A percentile compares a stretch with the other conserved stretches of the same genome.
Conservation (phyloP, 2,329 filamentous ascomycete species). For the Trichoderma koningii region DNA sequence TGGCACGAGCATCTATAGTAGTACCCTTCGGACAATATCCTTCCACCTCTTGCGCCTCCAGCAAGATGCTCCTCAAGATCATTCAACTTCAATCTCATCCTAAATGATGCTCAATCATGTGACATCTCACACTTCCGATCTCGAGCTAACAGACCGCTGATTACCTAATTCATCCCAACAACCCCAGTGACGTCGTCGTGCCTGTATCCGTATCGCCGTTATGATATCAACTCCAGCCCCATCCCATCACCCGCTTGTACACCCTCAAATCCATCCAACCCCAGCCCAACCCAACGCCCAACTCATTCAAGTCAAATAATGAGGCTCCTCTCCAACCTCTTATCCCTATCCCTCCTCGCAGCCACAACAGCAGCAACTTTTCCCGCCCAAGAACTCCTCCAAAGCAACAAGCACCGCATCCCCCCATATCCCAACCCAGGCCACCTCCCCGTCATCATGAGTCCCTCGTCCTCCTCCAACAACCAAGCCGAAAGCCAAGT, state of each 20-base stretch:
- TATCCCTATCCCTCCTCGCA: conserved; percentile 10
- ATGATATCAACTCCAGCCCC: not conserved
- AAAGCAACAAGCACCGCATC: conserved; percentile 5
- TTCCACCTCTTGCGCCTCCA: conserved; percentile 20
- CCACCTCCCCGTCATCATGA: conserved; percentile 36
- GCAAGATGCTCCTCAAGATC: not conserved
- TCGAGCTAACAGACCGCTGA: not conserved
- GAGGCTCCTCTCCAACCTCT: conserved; percentile 10
- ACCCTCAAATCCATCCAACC: not conserved
- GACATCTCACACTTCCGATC: not conserved
- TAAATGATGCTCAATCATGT: not conserved
- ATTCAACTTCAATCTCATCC: not conserved
- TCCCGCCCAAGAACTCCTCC: conserved; percentile 16
- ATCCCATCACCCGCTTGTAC: not conserved
- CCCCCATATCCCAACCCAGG: conserved; percentile 27
- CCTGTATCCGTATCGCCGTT: not conserved
- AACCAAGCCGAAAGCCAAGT: conserved; percentile 32
- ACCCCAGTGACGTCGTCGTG: conserved; percentile 12
- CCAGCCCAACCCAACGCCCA: not conserved
- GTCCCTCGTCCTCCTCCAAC: not conserved
- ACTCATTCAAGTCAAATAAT: conserved; percentile 2
- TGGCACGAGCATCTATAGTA: not conserved
- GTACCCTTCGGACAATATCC: conserved; percentile 21
- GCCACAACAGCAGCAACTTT: conserved; percentile 14
- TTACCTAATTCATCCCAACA: not conserved